These are phyloP conservation scores for Edaphochlamys debaryana DNA, from an alignment of 139 green algal species.

Conservation along the genomic window DNA sequence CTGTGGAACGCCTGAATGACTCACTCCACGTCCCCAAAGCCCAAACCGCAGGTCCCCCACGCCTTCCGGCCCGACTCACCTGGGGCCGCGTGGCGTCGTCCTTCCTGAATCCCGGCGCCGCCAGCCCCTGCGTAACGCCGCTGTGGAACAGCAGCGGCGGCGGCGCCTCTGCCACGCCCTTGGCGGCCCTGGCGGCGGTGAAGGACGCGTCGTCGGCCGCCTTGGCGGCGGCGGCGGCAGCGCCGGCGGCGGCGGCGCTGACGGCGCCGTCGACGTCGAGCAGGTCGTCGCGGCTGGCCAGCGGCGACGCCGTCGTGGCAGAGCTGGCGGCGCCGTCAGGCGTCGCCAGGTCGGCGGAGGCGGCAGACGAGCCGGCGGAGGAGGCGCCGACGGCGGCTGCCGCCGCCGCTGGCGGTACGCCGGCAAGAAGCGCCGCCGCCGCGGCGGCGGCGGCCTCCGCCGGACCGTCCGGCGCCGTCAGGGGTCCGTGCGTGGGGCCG, in stretches of 20 bases:
- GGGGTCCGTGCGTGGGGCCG: slow-evolving; percentile 8
- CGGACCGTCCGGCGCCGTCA: background rate
- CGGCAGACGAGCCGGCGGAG: background rate
- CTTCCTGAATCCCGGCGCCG: background rate
- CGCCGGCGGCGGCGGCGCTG: background rate
- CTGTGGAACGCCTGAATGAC: too few species aligned
- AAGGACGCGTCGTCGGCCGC: too few species aligned
- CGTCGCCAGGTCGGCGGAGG: background rate
- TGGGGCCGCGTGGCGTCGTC: background rate
- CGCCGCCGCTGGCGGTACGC: background rate
- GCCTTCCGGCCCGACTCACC: background rate
- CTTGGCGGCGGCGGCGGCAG: slow-evolving; percentile 3
- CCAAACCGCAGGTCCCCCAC: too few species aligned
- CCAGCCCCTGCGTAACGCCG: too few species aligned
- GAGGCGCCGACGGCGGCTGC: background rate
- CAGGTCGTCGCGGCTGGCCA: too few species aligned
- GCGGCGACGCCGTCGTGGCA: too few species aligned
- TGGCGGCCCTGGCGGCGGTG: too few species aligned
- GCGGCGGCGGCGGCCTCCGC: background rate
- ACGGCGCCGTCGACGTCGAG: background rate
- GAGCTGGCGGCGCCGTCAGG: background rate
- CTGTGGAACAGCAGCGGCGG: too few species aligned
- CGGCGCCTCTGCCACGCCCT: too few species aligned
- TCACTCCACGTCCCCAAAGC: too few species aligned
- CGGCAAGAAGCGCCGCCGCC: slow-evolving; percentile 12